Evolutionary conservation across 2,329 filamentous ascomycete genomes (phyloP), one percentile per base, ranked within the genome.

Genomic region (Chaetomium strumarium): DNA sequence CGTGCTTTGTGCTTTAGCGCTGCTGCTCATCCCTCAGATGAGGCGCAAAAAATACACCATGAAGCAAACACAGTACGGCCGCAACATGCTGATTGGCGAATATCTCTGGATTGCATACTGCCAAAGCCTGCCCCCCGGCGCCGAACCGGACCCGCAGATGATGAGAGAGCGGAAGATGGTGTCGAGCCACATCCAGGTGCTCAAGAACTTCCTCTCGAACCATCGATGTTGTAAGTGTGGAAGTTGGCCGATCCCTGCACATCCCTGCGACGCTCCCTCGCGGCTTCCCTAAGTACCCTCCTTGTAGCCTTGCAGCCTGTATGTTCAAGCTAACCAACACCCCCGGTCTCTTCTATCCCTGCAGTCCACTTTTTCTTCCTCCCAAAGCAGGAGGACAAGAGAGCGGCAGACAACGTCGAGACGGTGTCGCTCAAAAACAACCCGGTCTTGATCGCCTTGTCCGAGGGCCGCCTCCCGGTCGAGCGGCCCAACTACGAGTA

Each of bases 71-170:
- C 78, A 80, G 37, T 80, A 83, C 60, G 83, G 84, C 5, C 79
- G 84, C 45, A 87, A 87, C 68, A 84, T 85, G 77, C 74, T 87
- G 51, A 85, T 87, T 62, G 79, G 77, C 62, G 81, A 84, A 66
- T 86, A 86, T 67, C 75, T 86, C 41, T 85, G 76, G 76, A 75
- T 79, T 54, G 72, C 75, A 10, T 74, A 75, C 60, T 71, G 70
- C 64, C 66, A 68, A 31, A 66, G 68, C 31, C 69, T 79, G 53
- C 70, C 73, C 30, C 70, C 74, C 3, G 76, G 75, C 3, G 67
- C 68, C 44, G 67, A 70, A 39, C 74, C 75, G 2, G 72, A 75
- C 55, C 66, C 75, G 52, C 75, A 77, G 65, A 71, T 75, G 56
- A 62, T 66, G 46, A 63, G 57, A 64, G 74, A 57, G 62, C 73